phyloP scores from a whole-genome alignment of 768 basidiomycete species.

The Xerocomellus chrysenteron region DNA sequence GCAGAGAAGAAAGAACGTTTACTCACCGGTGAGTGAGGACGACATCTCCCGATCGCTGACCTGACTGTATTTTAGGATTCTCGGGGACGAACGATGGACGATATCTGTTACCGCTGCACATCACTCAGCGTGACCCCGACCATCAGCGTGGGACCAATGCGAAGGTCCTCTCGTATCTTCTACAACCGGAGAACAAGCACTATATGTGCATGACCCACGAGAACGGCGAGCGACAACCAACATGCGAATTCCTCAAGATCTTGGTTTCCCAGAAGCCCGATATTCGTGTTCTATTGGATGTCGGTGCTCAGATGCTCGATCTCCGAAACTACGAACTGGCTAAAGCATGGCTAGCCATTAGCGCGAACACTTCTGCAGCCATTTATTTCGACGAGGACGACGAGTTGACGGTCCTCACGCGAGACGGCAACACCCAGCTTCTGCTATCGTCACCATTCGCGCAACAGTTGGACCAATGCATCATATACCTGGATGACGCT shows the following conservation, averaged over 20 bases:
- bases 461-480: no score
- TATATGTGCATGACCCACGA: slow-evolving; percentile 27
- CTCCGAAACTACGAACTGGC: slow-evolving; percentile 42
- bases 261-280: slow-evolving; percentile 33
- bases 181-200: not conserved
- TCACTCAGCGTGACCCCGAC: slow-evolving; percentile 23
- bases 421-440: no score
- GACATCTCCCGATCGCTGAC: no score
- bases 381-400: slow-evolving; percentile 35
- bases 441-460: no score
- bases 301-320: slow-evolving; percentile 38
- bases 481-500: slow-evolving; percentile 52
- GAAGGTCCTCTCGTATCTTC: no score
- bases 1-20: slow-evolving; percentile 18
- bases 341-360: slow-evolving; percentile 12
- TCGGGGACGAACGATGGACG: slow-evolving; percentile 56
- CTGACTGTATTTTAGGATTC: slow-evolving; percentile 27
- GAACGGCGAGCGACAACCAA: slow-evolving; percentile 6
- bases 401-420: no score
- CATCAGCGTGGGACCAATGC: no score
- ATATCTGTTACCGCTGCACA: slow-evolving; percentile 20
- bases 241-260: slow-evolving; percentile 27
- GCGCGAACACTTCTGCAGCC: slow-evolving; percentile 35
- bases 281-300: slow-evolving; percentile 38
- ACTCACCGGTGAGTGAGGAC: slow-evolving; percentile 8